phyloP scores from a whole-genome alignment of 2,329 filamentous ascomycete genomes.

The Dothistroma septosporum region DNA sequence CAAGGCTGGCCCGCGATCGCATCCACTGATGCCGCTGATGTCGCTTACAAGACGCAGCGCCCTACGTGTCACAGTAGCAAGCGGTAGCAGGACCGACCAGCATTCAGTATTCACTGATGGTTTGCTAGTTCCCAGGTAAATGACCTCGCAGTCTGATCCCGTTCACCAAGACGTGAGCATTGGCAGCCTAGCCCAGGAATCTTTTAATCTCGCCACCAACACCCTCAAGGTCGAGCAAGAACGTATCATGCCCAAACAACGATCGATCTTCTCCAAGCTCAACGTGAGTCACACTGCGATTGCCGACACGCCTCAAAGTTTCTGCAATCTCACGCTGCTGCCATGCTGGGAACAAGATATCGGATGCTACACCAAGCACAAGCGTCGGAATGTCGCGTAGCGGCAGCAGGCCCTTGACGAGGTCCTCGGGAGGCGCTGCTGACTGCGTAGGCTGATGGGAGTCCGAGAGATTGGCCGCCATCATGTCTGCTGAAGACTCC shows the following conservation, averaged over 20 bases:
- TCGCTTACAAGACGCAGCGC: neutral
- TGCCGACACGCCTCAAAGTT: conserved; percentile 71
- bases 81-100: neutral
- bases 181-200: conserved; percentile 64
- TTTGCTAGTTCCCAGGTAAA: neutral
- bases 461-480: conserved; percentile 23
- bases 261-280: conserved; percentile 93
- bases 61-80: neutral
- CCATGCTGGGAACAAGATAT: conserved; percentile 97
- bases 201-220: conserved; percentile 77
- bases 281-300: conserved; percentile 75
- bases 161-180: neutral
- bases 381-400: conserved; percentile 75
- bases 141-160: neutral
- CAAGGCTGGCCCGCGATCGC: neutral
- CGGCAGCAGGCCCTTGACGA: conserved; percentile 68
- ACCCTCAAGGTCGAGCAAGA: conserved; percentile 85
- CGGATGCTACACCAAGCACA: conserved; percentile 89
- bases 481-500: conserved; percentile 45
- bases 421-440: conserved; percentile 66
- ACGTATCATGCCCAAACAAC: conserved; percentile 94
- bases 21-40: neutral
- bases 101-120: neutral
- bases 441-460: conserved; percentile 19
- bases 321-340: conserved; percentile 93